Base-by-base conservation (phyloP, 1,284 basidiomycete species). In the Cystobasidium pallidum region DNA sequence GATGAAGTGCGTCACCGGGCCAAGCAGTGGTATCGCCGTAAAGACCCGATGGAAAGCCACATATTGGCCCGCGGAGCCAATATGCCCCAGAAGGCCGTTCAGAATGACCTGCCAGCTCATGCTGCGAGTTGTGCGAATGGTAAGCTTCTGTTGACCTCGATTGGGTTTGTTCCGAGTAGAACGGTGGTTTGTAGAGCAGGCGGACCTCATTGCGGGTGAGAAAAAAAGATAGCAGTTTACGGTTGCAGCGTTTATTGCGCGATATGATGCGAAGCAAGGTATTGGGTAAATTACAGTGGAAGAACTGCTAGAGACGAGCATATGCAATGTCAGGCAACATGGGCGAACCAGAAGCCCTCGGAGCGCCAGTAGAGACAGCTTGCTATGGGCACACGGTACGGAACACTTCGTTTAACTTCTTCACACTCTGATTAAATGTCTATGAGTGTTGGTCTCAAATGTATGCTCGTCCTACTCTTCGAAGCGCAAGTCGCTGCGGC, bases 61-160 rank as follows among this genome's bases (percentile, higher is more conserved):
- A 51, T 71, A 71, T 30, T 71, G 68, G 10, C 59, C 68, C 17
- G 59, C 49, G 32, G 68, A 71, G 30, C 68, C 68, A n/a, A 63
- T 24, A 19, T 28, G 19, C 10, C 68, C 68, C 1, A 49, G n/a
- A n/a, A 63, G 17, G 47, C 62, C 62, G 26, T 47, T 45, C 10
- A 64, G 45, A 32, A 64, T 15, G 7, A n/a, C 28, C 30, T 64
- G 62, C 47, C 34, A 11, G 47, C 45, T 51, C 43, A 64, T 28
- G 47, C 32, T 26, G 43, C 13, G 19, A 34, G 17, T 57, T 15
- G n/a, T 34, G 54, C 32, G 2, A 32, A 28, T 21, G 11, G 13
- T 54, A n/a, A n/a, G n/a, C 24, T 54, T 57, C 54, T 6, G 49
- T n/a, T n/a, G n/a, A n/a, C 21, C 49, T 57, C 54, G 54, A 57